Evolutionary conservation across 2,329 filamentous ascomycete genomes (phyloP).

Genomic region (Apiospora sp.): DNA sequence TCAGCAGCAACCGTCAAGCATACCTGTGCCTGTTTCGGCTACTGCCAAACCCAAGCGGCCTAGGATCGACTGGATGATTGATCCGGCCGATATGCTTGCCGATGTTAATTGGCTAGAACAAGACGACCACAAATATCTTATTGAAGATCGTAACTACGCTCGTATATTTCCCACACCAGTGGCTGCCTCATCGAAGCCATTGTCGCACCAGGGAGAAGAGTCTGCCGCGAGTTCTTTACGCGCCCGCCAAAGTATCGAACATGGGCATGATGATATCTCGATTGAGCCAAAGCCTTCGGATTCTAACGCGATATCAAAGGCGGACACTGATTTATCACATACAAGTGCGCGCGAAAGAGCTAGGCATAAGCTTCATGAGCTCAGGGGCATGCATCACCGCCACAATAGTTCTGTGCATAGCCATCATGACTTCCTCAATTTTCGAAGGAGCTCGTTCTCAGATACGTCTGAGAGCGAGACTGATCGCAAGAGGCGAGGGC

Average conservation of each 20-base stretch:
- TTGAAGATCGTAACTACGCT: constrained; percentile 81
- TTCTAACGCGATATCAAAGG: constrained; percentile 30
- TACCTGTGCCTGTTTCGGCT: constrained; percentile 50
- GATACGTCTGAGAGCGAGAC: constrained; percentile 68
- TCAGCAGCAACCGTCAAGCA: constrained; percentile 43
- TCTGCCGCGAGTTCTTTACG: constrained; percentile 24
- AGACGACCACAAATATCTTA: constrained; percentile 77
- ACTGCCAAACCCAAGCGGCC: constrained; percentile 72
- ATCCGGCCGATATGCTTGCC: constrained; percentile 85
- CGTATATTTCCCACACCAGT: constrained; percentile 67
- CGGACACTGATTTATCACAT: constrained; percentile 54
- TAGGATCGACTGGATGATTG: constrained; percentile 84
- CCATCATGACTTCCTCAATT: constrained; percentile 60
- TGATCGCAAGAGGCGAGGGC: constrained; percentile 50
- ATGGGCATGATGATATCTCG: constrained; percentile 23
- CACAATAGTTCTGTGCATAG: constrained; percentile 58
- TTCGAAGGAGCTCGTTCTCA: constrained; percentile 63
- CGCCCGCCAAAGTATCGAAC: constrained; percentile 5
- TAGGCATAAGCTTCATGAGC: constrained; percentile 65
- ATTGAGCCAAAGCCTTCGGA: constrained; percentile 26
- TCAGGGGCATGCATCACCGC: constrained; percentile 63
- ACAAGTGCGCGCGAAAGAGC: constrained; percentile 66
- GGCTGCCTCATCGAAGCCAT: constrained; percentile 28
- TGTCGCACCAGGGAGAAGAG: constrained; percentile 33
- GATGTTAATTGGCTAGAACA: constrained; percentile 93